Base-by-base conservation (phyloP, 2,329 filamentous ascomycete species). In the Trichophyton schoenleinii region DNA sequence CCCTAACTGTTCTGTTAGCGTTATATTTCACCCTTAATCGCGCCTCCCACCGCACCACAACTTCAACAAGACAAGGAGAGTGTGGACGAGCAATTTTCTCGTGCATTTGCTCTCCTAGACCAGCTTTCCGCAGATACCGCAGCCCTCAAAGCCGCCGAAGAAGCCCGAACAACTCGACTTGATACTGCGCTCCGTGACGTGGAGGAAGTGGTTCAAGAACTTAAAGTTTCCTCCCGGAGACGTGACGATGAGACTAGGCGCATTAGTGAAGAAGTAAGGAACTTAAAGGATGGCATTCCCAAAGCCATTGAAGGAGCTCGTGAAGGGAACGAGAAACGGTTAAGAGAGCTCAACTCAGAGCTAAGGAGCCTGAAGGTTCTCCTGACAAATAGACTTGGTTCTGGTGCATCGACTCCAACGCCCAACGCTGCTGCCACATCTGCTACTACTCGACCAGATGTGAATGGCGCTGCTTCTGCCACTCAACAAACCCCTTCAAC, bases 11-110 rank as follows among this genome's bases (percentile, higher is more conserved):
- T n/a, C 25, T 49, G 22, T 64, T 67, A 95, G 84, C 89, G 94
- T 70, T 99, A 99, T 69, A 85, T 99, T 62, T 84, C 88, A 65
- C 94, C 94, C 48, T 79, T 99, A 31, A 90, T 99, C 63, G 87
- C 91, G 11, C 95, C 94, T 3, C 94, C 94, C 1, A 99, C 94
- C 0, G 89, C 91, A 8, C 91, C 95, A 61, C 91, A 95, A 70
- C 80, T 99, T 8, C 90, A 96, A 70, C 87, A 95, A 72, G 94
- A 99, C 73, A 99, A 99, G 75, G 85, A 89, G 64, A 84, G 85
- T 44, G 91, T 99, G 62, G 91, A 97, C 72, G 91, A 91, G 65
- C 88, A 92, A 63, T 99, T 99, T 74, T 88, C 94, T 68, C 89
- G 88, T 69, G 90, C 92, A 1, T 99, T 99, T 72, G 80, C 87